Conservation (phyloP, 345 rosid genomes). For the Salix arbutifolia region DNA sequence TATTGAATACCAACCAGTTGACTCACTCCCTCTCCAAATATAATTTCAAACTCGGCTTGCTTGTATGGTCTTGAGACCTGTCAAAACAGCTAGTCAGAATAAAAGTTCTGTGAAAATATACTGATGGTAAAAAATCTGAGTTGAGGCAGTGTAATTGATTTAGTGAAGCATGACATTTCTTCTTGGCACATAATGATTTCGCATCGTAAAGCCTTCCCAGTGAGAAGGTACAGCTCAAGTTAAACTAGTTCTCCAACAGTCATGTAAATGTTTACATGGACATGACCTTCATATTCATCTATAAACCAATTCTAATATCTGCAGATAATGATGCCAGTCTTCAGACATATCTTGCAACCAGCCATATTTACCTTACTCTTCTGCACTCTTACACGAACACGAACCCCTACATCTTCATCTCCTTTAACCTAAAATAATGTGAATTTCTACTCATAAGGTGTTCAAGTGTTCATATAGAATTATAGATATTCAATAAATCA, state of each 20-base stretch:
- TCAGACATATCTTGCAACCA: conserved; percentile 12
- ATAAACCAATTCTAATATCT: no score
- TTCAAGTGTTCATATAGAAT: background rate
- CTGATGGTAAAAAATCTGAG: background rate
- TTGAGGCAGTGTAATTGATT: background rate
- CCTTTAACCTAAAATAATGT: conserved; percentile 58
- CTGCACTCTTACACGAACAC: conserved; percentile 92
- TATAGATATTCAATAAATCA: background rate
- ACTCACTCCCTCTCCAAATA: conserved; percentile 93
- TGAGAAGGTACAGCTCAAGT: no score
- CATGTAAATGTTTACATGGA: no score
- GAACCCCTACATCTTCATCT: conserved; percentile 86
- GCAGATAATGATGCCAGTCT: background rate
- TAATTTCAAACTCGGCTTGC: conserved; percentile 94
- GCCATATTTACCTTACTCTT: conserved; percentile 77
- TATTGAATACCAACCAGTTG: conserved; percentile 61
- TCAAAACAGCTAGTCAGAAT: conserved; percentile 10
- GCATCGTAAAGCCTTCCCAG: no score
- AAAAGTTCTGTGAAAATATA: background rate
- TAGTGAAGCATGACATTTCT: background rate
- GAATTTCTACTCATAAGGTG: conserved; percentile 2
- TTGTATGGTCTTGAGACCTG: conserved; percentile 94
- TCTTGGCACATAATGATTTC: background rate
- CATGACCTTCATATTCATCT: no score
- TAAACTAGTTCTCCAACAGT: no score